Evolutionary conservation across 345 rosid genomes (phyloP), one percentile per base, ranked within the genome.

Genomic region (Arabidopsis arenosa): DNA sequence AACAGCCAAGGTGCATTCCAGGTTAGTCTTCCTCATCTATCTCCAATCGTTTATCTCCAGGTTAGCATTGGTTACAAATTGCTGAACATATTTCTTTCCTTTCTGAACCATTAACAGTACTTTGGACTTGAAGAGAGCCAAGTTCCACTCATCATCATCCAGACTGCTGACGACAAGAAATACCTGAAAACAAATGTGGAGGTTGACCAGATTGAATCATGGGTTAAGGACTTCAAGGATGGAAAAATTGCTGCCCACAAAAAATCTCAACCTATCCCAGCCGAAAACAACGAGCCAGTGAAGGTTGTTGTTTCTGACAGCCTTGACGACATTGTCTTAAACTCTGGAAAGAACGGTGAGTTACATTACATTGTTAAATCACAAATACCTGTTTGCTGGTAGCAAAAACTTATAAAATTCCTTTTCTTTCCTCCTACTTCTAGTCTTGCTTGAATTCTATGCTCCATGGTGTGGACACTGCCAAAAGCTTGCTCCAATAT

Each of bases 391-490:
- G 12, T 55, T 54, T 37, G 49, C 11, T 53, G 12, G 36, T 63
- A 15, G 40, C 9, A 23, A 3, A 23, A 12, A 3, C 70, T 33
- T 5, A 53, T 63, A 23, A 7, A 61, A 43, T 21, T 17, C 44
- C 51, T 33, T 59, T 15, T 40, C 1, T 23, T 66, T 21, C 33
- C 51, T 74, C 59, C 11, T 30, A 40, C 74, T 10, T 85, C 82
- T 91, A 94, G 99, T 95, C 66, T 83, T 95, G 39, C 78, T 95
- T 17, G 99, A 95, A 82, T 95, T 95, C 66, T 95, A 92, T 65
- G 97, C 99, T 52, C 97, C 97, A 12, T 92, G 99, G 99, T 95
- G 97, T 80, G 99, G 99, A 74, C 97, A 95, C 74, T 95, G 97
- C 90, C 87, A 92, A 65, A 79, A 88, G 55, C 76, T 95, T 86